Conservation (phyloP, 257 asterid species). For the Henckelia pumila region DNA sequence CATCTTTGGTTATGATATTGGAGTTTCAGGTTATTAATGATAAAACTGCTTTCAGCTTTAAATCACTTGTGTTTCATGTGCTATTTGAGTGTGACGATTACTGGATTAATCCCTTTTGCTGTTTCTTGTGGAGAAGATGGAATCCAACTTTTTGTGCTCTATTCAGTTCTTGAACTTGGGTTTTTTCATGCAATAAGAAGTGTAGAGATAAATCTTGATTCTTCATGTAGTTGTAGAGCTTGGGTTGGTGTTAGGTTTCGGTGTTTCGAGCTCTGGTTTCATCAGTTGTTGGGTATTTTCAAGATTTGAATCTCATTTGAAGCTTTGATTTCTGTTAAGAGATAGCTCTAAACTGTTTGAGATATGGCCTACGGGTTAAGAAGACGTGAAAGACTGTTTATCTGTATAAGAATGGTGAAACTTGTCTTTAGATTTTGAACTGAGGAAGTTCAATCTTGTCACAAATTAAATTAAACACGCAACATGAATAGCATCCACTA, state of each 20-base stretch:
- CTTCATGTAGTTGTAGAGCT: background rate
- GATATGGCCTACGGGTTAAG: background rate
- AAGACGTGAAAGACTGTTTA: background rate
- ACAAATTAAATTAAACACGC: background rate
- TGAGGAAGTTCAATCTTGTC: background rate
- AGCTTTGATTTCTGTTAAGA: background rate
- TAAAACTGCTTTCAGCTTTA: no score
- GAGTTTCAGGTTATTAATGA: no score
- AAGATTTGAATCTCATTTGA: background rate
- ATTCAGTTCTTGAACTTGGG: background rate
- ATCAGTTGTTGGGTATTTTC: background rate
- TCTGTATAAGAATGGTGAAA: background rate
- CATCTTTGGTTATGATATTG: conserved; percentile 7
- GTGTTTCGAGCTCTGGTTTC: background rate
- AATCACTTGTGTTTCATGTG: no score
- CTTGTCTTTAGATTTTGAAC: no score
- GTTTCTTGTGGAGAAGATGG: background rate
- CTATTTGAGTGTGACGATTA: background rate
- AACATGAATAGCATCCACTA: background rate
- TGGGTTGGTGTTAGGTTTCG: background rate
- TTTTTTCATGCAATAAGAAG: no score
- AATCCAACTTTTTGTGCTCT: background rate
- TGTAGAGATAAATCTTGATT: background rate
- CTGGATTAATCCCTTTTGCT: background rate
- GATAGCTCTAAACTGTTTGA: background rate